Evolutionary conservation across 192 early-diverging fungal species (phyloP), one percentile per base, ranked within the genome.

Genomic region (Backusella australiensis): DNA sequence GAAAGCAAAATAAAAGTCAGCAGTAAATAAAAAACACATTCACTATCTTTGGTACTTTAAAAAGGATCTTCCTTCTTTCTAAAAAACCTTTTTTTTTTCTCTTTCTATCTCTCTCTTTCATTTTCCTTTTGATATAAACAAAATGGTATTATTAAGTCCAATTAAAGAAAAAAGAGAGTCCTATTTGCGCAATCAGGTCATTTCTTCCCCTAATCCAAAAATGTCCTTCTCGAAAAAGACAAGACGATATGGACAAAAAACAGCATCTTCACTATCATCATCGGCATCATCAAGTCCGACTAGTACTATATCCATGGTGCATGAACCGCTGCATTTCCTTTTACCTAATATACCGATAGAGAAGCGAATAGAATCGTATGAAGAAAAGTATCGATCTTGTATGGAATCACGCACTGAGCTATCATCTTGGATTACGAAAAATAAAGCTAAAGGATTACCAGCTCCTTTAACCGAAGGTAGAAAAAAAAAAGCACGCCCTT

Each of bases 381-480:
- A 69, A 14, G 19, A 38, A 6, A 69, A 69, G 9, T 69, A 69
- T 41, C 17, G 9, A 38, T 23, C 23, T 69, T 69, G 68, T 36
- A 69, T 69, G 68, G 35, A 69, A 29, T 69, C 68, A 12, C 68
- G 68, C 4, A 69, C 68, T 69, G 68, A 69, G 21, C 11, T 69
- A 69, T 69, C 68, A 23, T 26, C n/a, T 21, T 69, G 68, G 68
- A 69, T 69, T 23, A 69, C 23, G 38, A 39, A 35, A 38, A 69
- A 41, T 41, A 69, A 69, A 69, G 35, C 34, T 21, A 69, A 69
- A 69, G 68, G 68, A 0, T 23, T 69, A 14, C 68, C 68, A 38
- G 21, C 68, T 23, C 35, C 68, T 41, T 69, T 69, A 69, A 69
- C 68, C 21, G 68, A 69, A 69, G 68, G 68, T 69, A 69, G 38